Conservation (phyloP, 768 basidiomycete genomes). For the Ramaria rubella region DNA sequence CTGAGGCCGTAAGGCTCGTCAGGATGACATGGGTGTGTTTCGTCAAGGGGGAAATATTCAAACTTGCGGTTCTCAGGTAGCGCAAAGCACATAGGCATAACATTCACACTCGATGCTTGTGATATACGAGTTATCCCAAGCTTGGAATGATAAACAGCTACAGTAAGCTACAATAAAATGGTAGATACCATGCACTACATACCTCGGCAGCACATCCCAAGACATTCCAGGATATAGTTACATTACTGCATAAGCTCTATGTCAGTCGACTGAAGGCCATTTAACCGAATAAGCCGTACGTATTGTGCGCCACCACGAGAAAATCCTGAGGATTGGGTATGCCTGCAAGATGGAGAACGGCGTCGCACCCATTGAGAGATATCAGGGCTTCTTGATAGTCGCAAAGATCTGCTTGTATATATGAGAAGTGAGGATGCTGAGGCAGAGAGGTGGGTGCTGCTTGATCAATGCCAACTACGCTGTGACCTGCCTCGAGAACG, state of each 20-base stretch:
- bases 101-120: constrained; percentile 63
- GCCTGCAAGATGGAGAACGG: constrained; percentile 50
- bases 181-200: constrained; percentile 2
- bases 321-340: constrained; percentile 45
- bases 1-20: constrained; percentile 69
- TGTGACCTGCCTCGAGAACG: constrained; percentile 45
- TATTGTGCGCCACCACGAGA: constrained; percentile 49
- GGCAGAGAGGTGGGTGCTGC: constrained; percentile 13
- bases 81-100: constrained; percentile 46
- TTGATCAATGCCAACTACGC: constrained; percentile 48
- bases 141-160: constrained; percentile 20
- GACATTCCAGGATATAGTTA: constrained; percentile 63
- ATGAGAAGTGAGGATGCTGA: constrained; percentile 31
- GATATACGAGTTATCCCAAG: constrained; percentile 55
- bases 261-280: not conserved
- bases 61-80: constrained; percentile 29
- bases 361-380: constrained; percentile 46
- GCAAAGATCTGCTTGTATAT: constrained; percentile 39
- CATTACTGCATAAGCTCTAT: constrained; percentile 33
- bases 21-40: constrained; percentile 51
- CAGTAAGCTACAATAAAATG: not conserved
- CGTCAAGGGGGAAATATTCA: constrained; percentile 62
- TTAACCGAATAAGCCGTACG: constrained; percentile 26
- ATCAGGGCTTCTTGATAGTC: constrained; percentile 42
- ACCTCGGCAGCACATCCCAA: constrained; percentile 61